Base-by-base conservation (phyloP, 495 filamentous ascomycete species). In the Tuber borchii region DNA sequence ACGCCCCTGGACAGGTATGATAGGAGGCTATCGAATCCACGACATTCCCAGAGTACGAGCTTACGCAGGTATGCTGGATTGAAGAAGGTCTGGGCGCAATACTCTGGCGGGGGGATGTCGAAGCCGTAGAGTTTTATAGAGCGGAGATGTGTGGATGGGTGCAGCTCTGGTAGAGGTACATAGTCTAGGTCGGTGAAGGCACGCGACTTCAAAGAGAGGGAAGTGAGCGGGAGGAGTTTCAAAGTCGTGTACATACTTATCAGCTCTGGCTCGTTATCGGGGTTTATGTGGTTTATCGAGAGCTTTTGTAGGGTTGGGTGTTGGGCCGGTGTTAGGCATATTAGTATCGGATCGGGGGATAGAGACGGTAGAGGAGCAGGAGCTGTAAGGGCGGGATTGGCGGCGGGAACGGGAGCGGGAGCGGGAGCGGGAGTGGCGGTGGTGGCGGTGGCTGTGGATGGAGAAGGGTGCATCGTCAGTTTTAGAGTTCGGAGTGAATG, bases 61-160 rank as follows among this genome's bases (percentile, higher is more conserved):
- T 31, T 61, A n/a, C 51, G 51, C n/a, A 61, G n/a, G 51, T 61
- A 61, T 61, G n/a, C 12, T 16, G 51, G 51, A n/a, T 61, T 61
- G 51, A 61, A 61, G 51, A 61, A 61, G 10, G 51, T 61, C 51
- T 61, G n/a, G 10, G 51, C 51, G 3, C 51, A 61, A 12, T 31
- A 61, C 51, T 61, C 51, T 12, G 51, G 51, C n/a, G 51, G 51
- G 51, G 51, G 51, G 2, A 61, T 61, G 51, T 61, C 51, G 12
- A 61, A 61, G n/a, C 51, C 51, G 51, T 61, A 61, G 51, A 61
- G 51, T 31, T 61, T 61, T 61, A 61, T 31, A 61, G n/a, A 61
- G n/a, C 12, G 6, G n/a, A 61, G 51, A n/a, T 61, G 51, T 26
- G 51, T 31, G 51, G 51, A 61, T 2, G 51, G 51, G n/a, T 61